Conservation (phyloP, 129 eudicot genomes). For the Tagetes erecta region DNA sequence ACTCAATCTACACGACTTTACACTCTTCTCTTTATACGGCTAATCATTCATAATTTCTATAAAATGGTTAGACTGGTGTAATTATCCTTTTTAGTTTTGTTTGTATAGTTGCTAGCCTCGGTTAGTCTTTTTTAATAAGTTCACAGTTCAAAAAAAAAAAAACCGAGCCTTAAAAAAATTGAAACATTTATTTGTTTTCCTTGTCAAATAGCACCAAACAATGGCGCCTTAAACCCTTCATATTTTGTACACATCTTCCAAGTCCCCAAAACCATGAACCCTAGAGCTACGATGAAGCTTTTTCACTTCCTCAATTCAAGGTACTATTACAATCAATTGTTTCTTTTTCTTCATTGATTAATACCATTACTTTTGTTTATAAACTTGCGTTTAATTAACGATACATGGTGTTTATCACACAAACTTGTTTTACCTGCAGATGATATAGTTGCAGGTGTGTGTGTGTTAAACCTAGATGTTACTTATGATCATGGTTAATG, state of each 20-base stretch:
- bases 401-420: not conserved
- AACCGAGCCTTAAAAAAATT: too few relatives aligned
- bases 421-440: not conserved
- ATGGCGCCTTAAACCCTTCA: conserved; percentile 31
- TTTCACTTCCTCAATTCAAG: conserved; percentile 30
- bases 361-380: not conserved
- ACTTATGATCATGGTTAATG: not conserved
- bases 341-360: not conserved
- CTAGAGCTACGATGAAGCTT: conserved; percentile 31
- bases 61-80: too few relatives aligned
- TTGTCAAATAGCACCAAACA: not conserved
- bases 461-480: conserved; percentile 15
- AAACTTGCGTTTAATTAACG: not conserved
- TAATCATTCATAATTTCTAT: too few relatives aligned
- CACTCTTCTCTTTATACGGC: too few relatives aligned
- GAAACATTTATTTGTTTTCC: too few relatives aligned
- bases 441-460: not conserved
- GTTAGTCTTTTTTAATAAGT: too few relatives aligned
- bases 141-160: too few relatives aligned
- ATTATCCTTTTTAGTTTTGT: too few relatives aligned
- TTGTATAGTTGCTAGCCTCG: too few relatives aligned
- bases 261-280: conserved; percentile 24
- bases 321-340: conserved; percentile 6
- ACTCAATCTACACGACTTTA: too few relatives aligned
- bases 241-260: not conserved